A percentile compares a stretch with the other conserved stretches of the same genome.
phyloP scores from a whole-genome alignment of 768 basidiomycete species.

The Leccinum disarticulatum region DNA sequence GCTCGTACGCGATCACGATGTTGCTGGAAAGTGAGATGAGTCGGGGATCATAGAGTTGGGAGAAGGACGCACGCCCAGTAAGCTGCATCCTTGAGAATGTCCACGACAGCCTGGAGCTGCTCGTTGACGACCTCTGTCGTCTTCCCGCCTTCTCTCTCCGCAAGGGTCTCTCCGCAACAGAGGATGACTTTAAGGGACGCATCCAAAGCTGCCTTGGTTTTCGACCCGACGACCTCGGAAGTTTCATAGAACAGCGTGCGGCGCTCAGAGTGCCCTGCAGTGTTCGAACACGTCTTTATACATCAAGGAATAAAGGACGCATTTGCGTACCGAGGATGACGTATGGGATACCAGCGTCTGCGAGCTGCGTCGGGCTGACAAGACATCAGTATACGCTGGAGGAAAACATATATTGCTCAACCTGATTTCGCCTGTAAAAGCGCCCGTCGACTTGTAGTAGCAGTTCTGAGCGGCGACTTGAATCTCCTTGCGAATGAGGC shows the following conservation, averaged over 20 bases:
- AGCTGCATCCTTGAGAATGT: constrained; percentile 47
- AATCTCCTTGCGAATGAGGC: constrained; percentile 61
- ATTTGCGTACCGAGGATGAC: constrained; percentile 76
- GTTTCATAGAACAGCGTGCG: constrained; percentile 90
- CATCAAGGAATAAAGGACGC: background rate
- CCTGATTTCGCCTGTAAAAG: constrained; percentile 98
- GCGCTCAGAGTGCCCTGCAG: constrained; percentile 92
- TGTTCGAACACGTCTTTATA: background rate
- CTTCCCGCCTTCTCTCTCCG: constrained; percentile 76
- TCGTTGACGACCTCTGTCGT: constrained; percentile 79
- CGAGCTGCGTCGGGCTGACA: constrained; percentile 75
- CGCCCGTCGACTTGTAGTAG: constrained; percentile 80
- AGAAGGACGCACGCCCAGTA: constrained; percentile 73
- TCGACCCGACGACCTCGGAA: constrained; percentile 77
- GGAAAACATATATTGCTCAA: constrained; percentile 28
- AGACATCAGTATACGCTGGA: background rate
- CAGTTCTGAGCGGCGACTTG: constrained; percentile 90
- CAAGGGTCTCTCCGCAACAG: constrained; percentile 93
- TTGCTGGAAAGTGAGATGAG: constrained; percentile 47
- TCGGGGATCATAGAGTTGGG: background rate
- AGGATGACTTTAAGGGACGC: constrained; percentile 83
- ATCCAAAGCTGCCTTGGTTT: constrained; percentile 82
- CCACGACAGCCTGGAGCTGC: constrained; percentile 78
- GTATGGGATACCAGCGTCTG: constrained; percentile 83
- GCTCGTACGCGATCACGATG: constrained; percentile 94